Percentiles rank a stretch among this genome's conserved stretches.
Evolutionary conservation across 1,284 basidiomycete species (phyloP).

Genomic region (Flammula alnicola): DNA sequence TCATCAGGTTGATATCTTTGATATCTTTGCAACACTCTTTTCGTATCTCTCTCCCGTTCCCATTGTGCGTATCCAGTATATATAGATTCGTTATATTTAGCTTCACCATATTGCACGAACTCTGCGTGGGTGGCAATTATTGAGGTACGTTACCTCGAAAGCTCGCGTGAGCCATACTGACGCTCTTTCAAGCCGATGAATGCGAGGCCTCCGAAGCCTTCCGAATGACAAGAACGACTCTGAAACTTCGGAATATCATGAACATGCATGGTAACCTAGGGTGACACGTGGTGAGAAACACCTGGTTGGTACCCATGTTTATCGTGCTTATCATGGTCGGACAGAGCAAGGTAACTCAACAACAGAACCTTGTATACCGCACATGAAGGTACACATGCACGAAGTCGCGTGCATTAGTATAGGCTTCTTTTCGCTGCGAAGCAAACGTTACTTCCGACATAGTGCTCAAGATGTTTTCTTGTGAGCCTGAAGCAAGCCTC

Average conservation of each 20-base stretch:
- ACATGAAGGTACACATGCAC: constrained; percentile 19
- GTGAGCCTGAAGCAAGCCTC: constrained; percentile 18
- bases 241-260: constrained; percentile 24
- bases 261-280: constrained; percentile 15
- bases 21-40: constrained; percentile 10
- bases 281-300: constrained; percentile 20
- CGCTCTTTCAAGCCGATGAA: constrained; percentile 18
- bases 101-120: constrained; percentile 17
- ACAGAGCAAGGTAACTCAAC: constrained; percentile 11
- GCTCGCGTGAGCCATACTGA: constrained; percentile 17
- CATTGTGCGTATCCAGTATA: constrained; percentile 34
- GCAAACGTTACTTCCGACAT: constrained; percentile 3
- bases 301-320: constrained; percentile 9
- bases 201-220: constrained; percentile 11
- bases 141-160: constrained; percentile 19
- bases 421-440: constrained; percentile 17
- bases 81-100: constrained; percentile 37
- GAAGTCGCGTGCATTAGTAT: constrained; percentile 10
- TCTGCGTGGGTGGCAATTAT: constrained; percentile 12
- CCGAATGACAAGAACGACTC: constrained; percentile 5
- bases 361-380: constrained; percentile 9
- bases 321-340: constrained; percentile 19
- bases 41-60: constrained; percentile 23
- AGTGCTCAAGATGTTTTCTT: constrained; percentile 17
- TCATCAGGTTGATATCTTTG: constrained; percentile 44